phyloP scores from a whole-genome alignment of 2,329 filamentous ascomycete species.

The Plenodomus lindquistii region DNA sequence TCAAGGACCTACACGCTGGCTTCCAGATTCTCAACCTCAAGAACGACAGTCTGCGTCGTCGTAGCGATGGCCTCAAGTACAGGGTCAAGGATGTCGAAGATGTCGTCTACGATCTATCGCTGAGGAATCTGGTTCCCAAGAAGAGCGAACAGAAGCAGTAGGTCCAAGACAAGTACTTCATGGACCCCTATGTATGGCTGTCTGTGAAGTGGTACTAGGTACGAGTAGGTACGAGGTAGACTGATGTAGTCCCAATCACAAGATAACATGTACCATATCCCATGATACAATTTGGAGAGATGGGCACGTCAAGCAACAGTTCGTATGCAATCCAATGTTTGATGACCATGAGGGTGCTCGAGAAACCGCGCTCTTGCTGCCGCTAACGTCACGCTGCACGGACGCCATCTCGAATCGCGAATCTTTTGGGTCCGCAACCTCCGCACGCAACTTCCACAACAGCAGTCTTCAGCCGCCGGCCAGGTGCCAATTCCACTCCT shows the following conservation, averaged over 20 bases:
- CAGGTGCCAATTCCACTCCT: constrained; percentile 27
- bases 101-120: constrained; percentile 91
- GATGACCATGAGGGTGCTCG: constrained; percentile 17
- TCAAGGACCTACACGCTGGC: constrained; percentile 93
- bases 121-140: constrained; percentile 72
- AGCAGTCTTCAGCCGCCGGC: constrained; percentile 7
- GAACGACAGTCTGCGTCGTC: constrained; percentile 86
- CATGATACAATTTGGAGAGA: too few species aligned
- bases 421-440: constrained; percentile 21
- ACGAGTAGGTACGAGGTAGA: too few species aligned
- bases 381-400: constrained; percentile 12
- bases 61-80: constrained; percentile 94
- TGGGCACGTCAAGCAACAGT: too few species aligned
- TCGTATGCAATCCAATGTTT: too few species aligned
- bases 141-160: constrained; percentile 18
- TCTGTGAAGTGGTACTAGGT: too few species aligned
- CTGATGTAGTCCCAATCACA: too few species aligned
- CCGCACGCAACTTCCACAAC: constrained; percentile 12
- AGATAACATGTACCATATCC: too few species aligned
- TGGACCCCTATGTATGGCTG: too few species aligned
- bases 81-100: constrained; percentile 98
- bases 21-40: constrained; percentile 98
- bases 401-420: constrained; percentile 12
- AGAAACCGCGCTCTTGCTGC: not conserved
- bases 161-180: not conserved